Percentiles rank a stretch among this genome's conserved stretches.
Conservation (phyloP, 2,329 filamentous ascomycete species). For the Pseudocercospora ulei region DNA sequence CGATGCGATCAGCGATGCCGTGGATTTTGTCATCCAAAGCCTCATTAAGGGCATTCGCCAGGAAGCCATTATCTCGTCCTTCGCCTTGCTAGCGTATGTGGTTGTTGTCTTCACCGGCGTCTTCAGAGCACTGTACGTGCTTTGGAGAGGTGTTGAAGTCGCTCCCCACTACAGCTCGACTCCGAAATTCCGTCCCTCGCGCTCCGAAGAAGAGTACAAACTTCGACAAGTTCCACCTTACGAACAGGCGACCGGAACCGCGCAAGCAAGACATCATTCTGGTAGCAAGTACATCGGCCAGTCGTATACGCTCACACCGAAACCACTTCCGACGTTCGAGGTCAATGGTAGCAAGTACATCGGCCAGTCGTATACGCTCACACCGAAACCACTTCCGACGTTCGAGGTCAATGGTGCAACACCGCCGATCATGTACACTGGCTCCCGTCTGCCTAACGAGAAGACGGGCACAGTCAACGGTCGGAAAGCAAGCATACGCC, state of each 20-base stretch:
- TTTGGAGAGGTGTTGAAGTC: slow-evolving; percentile 44
- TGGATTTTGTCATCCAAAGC: slow-evolving; percentile 58
- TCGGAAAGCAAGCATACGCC: slow-evolving; percentile 37
- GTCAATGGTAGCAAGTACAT: slow-evolving; percentile 38
- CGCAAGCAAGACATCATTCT: slow-evolving; percentile 35
- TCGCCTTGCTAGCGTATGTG: slow-evolving; percentile 66
- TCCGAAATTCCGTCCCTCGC: slow-evolving; percentile 11
- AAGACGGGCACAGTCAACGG: slow-evolving; percentile 40
- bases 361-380: slow-evolving; percentile 41
- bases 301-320: slow-evolving; percentile 41
- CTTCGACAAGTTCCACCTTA: slow-evolving; percentile 33
- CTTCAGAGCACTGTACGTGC: slow-evolving; percentile 53
- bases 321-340: slow-evolving; percentile 39
- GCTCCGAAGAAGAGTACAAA: slow-evolving; percentile 18
- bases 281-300: slow-evolving; percentile 39
- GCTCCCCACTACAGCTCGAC: slow-evolving; percentile 18
- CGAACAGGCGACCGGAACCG: slow-evolving; percentile 30
- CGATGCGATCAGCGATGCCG: slow-evolving; percentile 70
- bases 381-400: slow-evolving; percentile 39
- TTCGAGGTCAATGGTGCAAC: slow-evolving; percentile 33
- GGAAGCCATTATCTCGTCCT: slow-evolving; percentile 70
- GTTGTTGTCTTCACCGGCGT: slow-evolving; percentile 67
- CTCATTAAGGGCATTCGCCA: slow-evolving; percentile 59
- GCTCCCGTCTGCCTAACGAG: slow-evolving; percentile 32
- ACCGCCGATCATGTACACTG: slow-evolving; percentile 28